Evolutionary conservation across 179 eudicot species (phyloP).

Genomic region (Silene noctiflora): DNA sequence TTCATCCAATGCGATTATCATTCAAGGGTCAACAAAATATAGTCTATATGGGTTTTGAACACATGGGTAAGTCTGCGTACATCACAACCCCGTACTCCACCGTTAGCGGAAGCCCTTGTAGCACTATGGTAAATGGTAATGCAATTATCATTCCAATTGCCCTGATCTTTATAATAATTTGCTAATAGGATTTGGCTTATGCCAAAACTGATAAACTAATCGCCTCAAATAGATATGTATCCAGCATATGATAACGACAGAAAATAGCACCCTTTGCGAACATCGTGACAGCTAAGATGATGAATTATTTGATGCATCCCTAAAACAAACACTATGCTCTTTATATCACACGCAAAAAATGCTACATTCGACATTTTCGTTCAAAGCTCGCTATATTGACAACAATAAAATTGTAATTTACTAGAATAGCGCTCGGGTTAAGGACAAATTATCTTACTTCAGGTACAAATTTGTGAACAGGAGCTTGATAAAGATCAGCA

Average conservation of each 20-base stretch:
- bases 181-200: background rate
- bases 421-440: too few relatives aligned
- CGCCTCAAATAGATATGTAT: background rate
- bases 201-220: background rate
- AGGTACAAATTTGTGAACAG: slow-evolving; percentile 66
- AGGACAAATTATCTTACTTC: slow-evolving; percentile 34
- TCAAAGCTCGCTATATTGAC: too few relatives aligned
- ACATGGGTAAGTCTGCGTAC: background rate
- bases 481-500: slow-evolving; percentile 66
- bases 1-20: background rate
- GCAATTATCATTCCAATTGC: background rate
- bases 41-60: background rate
- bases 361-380: background rate
- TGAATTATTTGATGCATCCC: background rate
- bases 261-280: background rate
- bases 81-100: background rate
- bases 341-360: background rate
- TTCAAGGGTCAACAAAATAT: too few relatives aligned
- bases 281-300: background rate
- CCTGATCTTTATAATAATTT: background rate
- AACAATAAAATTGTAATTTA: too few relatives aligned
- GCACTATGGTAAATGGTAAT: background rate
- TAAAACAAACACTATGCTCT: background rate
- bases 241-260: background rate
- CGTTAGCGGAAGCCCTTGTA: background rate